These are phyloP conservation scores for bread wheat (Triticum aestivum) DNA, from an alignment of 176 grass and related monocot species.

Conservation along the genomic window DNA sequence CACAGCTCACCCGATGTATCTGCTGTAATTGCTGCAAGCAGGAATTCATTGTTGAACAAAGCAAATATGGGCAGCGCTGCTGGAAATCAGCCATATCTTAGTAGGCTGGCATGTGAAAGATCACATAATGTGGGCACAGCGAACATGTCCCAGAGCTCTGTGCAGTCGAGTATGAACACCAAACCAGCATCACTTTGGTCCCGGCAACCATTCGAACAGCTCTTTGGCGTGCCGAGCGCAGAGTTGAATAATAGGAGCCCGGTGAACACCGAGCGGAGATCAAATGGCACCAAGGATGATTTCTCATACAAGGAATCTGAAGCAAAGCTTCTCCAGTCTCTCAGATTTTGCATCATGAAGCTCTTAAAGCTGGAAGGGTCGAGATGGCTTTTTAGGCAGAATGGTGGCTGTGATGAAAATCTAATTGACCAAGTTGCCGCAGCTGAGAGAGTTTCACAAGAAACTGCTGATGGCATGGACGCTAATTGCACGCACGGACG, in stretches of 20 bases:
- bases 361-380: conserved; percentile 74
- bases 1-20: conserved; percentile 69
- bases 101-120: conserved; percentile 44
- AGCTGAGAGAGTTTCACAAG: conserved; percentile 40
- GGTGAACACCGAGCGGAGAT: background rate
- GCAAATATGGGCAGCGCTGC: conserved; percentile 37
- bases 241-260: conserved; percentile 12
- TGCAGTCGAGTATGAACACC: conserved; percentile 32
- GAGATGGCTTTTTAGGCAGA: conserved; percentile 61
- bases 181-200: conserved; percentile 45
- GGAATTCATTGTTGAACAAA: conserved; percentile 40
- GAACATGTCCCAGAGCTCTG: conserved; percentile 29
- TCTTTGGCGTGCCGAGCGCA: conserved; percentile 36
- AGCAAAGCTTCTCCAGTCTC: conserved; percentile 49
- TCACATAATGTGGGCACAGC: conserved; percentile 30
- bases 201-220: conserved; percentile 71
- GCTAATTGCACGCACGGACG: background rate
- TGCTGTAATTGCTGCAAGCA: conserved; percentile 49
- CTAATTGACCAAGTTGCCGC: conserved; percentile 52
- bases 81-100: conserved; percentile 28
- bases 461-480: conserved; percentile 3
- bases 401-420: conserved; percentile 65
- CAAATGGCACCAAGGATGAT: conserved; percentile 30
- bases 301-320: conserved; percentile 33
- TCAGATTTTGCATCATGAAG: conserved; percentile 55